phyloP scores from a whole-genome alignment of 2,329 filamentous ascomycete species.

The Diaporthe citriasiana region DNA sequence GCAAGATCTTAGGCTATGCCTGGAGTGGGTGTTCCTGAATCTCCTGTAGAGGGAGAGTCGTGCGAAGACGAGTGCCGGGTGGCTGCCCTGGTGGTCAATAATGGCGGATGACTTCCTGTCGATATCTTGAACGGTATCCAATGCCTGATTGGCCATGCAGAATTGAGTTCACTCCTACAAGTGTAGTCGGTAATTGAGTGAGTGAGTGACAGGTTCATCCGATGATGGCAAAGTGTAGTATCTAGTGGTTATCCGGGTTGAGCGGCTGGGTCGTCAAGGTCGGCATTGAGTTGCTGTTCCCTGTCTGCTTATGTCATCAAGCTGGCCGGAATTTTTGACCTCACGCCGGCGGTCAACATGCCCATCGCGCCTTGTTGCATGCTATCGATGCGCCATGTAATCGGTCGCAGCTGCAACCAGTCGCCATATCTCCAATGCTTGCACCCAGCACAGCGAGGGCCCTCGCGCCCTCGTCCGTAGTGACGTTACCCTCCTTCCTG shows the following conservation, averaged over 20 bases:
- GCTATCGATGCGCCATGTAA: slow-evolving; percentile 28
- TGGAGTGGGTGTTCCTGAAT: background rate
- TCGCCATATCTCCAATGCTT: slow-evolving; percentile 66
- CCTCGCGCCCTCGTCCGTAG: slow-evolving; percentile 61
- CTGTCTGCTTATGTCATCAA: slow-evolving; percentile 35
- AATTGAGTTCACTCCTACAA: background rate
- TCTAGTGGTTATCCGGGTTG: background rate
- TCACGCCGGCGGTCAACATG: slow-evolving; percentile 1
- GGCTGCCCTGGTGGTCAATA: background rate
- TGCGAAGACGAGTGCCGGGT: background rate
- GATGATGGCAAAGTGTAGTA: background rate
- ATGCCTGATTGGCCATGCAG: no score
- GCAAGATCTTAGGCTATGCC: background rate
- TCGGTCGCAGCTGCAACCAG: slow-evolving; percentile 28
- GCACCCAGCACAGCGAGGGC: slow-evolving; percentile 73
- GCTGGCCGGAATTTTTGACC: slow-evolving; percentile 37
- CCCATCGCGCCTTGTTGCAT: background rate
- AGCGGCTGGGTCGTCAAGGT: background rate
- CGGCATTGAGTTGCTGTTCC: background rate
- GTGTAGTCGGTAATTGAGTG: background rate
- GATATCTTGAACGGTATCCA: background rate
- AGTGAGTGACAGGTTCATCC: background rate
- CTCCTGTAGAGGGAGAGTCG: background rate
- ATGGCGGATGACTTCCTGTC: background rate
- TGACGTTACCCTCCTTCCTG: slow-evolving; percentile 79